Evolutionary conservation across 2,329 filamentous ascomycete species (phyloP).

Genomic region (Capronia epimyces): DNA sequence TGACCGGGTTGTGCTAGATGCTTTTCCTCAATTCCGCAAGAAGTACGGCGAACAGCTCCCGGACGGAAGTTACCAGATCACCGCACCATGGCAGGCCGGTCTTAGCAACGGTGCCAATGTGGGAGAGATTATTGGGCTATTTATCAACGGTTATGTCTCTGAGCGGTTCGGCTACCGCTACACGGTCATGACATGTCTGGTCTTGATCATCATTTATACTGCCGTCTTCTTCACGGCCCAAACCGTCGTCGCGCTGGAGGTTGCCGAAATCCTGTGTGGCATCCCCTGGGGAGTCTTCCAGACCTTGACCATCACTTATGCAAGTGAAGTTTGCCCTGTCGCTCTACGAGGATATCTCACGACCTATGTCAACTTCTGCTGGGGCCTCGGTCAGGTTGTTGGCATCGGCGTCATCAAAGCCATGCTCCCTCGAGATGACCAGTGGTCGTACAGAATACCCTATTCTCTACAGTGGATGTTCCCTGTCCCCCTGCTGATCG

Average conservation of each 20-base stretch:
- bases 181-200: constrained; percentile 46
- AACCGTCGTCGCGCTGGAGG: constrained; percentile 44
- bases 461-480: constrained; percentile 51
- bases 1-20: constrained; percentile 28
- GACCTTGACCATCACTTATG: constrained; percentile 45
- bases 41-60: constrained; percentile 31
- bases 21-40: constrained; percentile 31
- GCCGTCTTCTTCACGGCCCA: constrained; percentile 50
- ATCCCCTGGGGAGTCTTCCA: constrained; percentile 51
- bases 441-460: constrained; percentile 51
- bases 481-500: constrained; percentile 47
- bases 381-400: constrained; percentile 46
- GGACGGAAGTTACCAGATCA: constrained; percentile 31
- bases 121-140: constrained; percentile 44
- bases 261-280: constrained; percentile 47
- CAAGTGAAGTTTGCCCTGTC: constrained; percentile 45
- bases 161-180: constrained; percentile 50
- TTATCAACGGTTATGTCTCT: constrained; percentile 48
- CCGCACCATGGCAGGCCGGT: constrained; percentile 34
- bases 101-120: constrained; percentile 32
- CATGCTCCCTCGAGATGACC: constrained; percentile 42
- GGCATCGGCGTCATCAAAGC: constrained; percentile 48
- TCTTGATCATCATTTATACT: constrained; percentile 44
- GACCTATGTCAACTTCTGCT: constrained; percentile 38
- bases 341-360: constrained; percentile 43